Conservation (phyloP, 495 filamentous ascomycete species). For the Cercophora newfieldiana region DNA sequence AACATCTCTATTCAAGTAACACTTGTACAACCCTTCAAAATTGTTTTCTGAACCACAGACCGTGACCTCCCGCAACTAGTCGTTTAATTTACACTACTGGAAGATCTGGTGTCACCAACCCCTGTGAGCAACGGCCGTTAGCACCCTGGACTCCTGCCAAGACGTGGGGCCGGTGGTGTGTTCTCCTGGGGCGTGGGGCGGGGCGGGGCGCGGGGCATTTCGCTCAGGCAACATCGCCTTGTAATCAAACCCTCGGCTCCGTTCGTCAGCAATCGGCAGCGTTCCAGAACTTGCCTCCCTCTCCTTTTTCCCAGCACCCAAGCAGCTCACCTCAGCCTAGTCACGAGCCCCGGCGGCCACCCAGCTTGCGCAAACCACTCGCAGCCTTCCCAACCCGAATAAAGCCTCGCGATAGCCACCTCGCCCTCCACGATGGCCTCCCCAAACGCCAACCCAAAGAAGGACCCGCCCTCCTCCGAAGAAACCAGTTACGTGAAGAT, state of each 20-base stretch:
- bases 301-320: neutral
- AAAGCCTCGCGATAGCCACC: constrained; percentile 16
- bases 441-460: constrained; percentile 30
- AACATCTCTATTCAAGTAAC: no score
- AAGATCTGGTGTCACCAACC: no score
- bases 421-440: constrained; percentile 46
- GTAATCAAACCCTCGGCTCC: constrained; percentile 1
- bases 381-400: constrained; percentile 14
- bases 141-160: neutral
- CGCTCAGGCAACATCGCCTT: neutral
- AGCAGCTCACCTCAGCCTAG: neutral
- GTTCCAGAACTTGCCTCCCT: constrained; percentile 1
- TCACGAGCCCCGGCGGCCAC: neutral
- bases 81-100: no score
- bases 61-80: no score
- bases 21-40: no score
- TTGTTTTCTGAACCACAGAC: no score
- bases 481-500: constrained; percentile 52
- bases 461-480: constrained; percentile 20
- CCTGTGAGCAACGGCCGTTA: no score
- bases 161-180: neutral
- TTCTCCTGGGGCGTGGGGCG: neutral
- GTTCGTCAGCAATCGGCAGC: constrained; percentile 19
- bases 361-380: neutral
- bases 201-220: constrained; percentile 1